These are phyloP conservation scores for Yamagishiella unicocca DNA, from an alignment of 139 green algal species.

Conservation along the genomic window DNA sequence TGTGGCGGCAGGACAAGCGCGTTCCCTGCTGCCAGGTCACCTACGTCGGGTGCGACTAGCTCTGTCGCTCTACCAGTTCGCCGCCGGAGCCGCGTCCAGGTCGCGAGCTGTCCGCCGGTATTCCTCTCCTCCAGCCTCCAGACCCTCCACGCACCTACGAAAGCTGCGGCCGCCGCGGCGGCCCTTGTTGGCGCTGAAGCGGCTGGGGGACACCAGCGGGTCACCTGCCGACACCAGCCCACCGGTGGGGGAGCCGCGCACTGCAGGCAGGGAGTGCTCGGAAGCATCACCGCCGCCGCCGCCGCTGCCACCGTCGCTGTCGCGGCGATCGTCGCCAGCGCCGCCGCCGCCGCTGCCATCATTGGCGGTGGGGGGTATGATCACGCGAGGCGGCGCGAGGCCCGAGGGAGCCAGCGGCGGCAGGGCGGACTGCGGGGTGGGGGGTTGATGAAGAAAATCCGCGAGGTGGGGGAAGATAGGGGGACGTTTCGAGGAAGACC, in stretches of 20 bases:
- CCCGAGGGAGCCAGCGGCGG: not conserved
- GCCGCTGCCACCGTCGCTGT: not conserved
- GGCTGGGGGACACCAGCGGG: constrained; percentile 41
- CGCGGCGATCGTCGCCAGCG: not conserved
- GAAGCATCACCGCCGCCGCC: not conserved
- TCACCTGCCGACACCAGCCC: constrained; percentile 46
- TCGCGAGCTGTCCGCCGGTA: not conserved
- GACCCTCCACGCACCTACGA: not conserved
- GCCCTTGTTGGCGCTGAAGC: constrained; percentile 44
- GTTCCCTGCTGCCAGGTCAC: not conserved
- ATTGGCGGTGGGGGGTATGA: not conserved
- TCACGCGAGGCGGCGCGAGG: not conserved
- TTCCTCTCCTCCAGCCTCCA: not conserved
- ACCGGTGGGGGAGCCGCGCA: constrained; percentile 20
- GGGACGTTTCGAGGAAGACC: too few relatives aligned
- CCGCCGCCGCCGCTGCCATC: not conserved
- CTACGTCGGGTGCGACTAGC: not conserved
- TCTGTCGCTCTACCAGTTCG: not conserved
- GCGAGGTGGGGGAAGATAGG: too few relatives aligned
- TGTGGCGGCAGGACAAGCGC: too few relatives aligned
- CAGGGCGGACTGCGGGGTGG: not conserved
- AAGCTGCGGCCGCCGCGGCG: not conserved
- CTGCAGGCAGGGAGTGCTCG: not conserved
- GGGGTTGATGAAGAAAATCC: too few relatives aligned
- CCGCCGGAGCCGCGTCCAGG: not conserved